These are phyloP conservation scores for Malassezia yamatoensis DNA, from an alignment of 1,284 basidiomycete genomes.

Conservation along the genomic window DNA sequence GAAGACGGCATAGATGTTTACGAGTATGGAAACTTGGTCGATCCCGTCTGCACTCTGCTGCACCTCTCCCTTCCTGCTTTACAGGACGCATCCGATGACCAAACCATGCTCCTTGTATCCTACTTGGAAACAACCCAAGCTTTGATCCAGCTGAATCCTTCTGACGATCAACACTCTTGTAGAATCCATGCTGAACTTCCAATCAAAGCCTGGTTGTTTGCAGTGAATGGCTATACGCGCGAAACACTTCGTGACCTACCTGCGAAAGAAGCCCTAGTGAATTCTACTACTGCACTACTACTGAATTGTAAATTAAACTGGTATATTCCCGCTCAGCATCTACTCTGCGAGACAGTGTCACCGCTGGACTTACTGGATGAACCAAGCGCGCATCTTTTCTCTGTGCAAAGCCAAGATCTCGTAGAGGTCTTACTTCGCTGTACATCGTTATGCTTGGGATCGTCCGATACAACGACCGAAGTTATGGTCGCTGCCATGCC, in stretches of 20 bases:
- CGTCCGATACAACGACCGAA: slow-evolving; percentile 3
- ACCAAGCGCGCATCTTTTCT: not conserved
- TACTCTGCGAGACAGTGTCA: not conserved
- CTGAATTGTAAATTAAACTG: not conserved
- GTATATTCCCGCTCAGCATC: not conserved
- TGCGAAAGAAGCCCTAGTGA: not conserved
- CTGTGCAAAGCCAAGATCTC: not conserved
- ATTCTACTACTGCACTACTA: not conserved
- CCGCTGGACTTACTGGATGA: not conserved
- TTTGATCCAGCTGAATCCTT: not conserved
- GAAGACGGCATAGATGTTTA: not conserved
- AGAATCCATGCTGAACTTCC: not conserved
- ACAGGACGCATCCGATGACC: not conserved
- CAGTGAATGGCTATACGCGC: not conserved
- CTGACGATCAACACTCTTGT: no score
- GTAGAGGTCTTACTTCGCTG: slow-evolving; percentile 3
- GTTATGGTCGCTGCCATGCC: not conserved
- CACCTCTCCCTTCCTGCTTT: not conserved
- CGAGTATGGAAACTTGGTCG: not conserved
- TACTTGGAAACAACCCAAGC: slow-evolving; percentile 3
- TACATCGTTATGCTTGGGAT: not conserved
- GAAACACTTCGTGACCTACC: not conserved
- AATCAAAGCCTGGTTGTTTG: no score
- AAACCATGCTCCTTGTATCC: not conserved
- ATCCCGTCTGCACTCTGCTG: not conserved